phyloP scores from a whole-genome alignment of 176 grass and related monocot genomes.

The Ananas comosus region DNA sequence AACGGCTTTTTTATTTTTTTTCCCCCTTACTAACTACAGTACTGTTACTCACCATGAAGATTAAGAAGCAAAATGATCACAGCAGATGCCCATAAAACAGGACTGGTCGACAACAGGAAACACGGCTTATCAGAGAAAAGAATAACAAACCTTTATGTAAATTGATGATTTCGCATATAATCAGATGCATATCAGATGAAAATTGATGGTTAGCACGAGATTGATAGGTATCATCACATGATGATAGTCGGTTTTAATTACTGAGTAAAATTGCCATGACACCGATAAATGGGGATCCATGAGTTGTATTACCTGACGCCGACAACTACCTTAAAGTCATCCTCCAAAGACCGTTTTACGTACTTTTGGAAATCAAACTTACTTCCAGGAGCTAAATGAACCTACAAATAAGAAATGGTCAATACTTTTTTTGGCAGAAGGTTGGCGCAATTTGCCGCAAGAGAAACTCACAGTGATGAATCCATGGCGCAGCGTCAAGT shows the following conservation, averaged over 20 bases:
- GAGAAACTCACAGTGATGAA: slow-evolving; percentile 60
- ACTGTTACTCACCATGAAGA: slow-evolving; percentile 64
- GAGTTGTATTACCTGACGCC: slow-evolving; percentile 52
- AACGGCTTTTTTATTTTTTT: background rate
- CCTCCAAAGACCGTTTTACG: slow-evolving; percentile 81
- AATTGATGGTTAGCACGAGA: no score
- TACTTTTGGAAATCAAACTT: slow-evolving; percentile 88
- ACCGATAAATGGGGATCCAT: background rate
- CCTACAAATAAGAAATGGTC: slow-evolving; percentile 23
- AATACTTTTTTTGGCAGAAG: background rate
- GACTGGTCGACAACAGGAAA: slow-evolving; percentile 32
- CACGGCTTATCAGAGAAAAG: background rate
- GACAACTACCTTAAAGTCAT: slow-evolving; percentile 86
- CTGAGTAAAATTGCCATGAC: background rate
- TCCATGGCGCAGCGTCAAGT: slow-evolving; percentile 70
- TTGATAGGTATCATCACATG: no score
- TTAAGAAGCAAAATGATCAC: slow-evolving; percentile 70
- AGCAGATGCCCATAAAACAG: slow-evolving; percentile 69
- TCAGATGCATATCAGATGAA: no score
- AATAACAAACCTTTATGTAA: background rate
- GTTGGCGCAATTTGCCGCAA: background rate
- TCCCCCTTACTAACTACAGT: background rate
- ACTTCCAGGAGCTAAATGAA: slow-evolving; percentile 43
- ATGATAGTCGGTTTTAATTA: no score
- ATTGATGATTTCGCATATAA: background rate